Evolutionary conservation across 805 yeast genomes (phyloP).

Genomic region (Ogataea salicorniae): DNA sequence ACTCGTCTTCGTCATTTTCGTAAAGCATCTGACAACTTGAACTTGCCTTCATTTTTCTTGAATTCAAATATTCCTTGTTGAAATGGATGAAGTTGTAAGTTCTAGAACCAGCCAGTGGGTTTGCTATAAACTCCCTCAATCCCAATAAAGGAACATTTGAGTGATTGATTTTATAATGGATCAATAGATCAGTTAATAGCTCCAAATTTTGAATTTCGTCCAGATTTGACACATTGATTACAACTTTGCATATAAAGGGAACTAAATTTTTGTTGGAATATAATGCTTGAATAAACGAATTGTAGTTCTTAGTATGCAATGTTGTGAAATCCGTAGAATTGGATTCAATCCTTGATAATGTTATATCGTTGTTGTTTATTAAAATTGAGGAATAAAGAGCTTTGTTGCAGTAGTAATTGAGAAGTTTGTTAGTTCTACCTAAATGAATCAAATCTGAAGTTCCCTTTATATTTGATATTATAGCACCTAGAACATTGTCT

Average conservation of each 20-base stretch:
- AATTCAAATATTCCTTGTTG: slow-evolving; percentile 8
- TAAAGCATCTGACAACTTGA: slow-evolving; percentile 9
- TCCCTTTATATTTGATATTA: slow-evolving; percentile 5
- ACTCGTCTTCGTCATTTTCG: slow-evolving; percentile 16
- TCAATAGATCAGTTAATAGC: slow-evolving; percentile 7
- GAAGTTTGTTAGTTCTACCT: slow-evolving; percentile 3
- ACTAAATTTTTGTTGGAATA: not conserved
- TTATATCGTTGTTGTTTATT: slow-evolving; percentile 8
- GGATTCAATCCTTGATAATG: not conserved
- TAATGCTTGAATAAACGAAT: slow-evolving; percentile 5
- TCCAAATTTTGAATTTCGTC: slow-evolving; percentile 7
- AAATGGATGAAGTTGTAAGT: slow-evolving; percentile 8
- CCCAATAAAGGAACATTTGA: slow-evolving; percentile 11
- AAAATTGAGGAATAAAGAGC: slow-evolving; percentile 11
- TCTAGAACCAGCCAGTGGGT: slow-evolving; percentile 7
- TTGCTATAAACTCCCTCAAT: slow-evolving; percentile 9
- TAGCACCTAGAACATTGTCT: slow-evolving; percentile 10
- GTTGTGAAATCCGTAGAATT: not conserved
- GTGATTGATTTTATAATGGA: slow-evolving; percentile 12
- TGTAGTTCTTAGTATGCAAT: slow-evolving; percentile 3
- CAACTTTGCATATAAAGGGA: slow-evolving; percentile 10
- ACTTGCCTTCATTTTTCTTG: slow-evolving; percentile 2
- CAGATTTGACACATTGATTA: slow-evolving; percentile 7
- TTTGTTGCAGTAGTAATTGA: slow-evolving; percentile 7
- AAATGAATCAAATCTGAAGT: slow-evolving; percentile 10